These are phyloP conservation scores for Thermomyces lanuginosus DNA, from an alignment of 2,329 filamentous ascomycete species.

Conservation along the genomic window DNA sequence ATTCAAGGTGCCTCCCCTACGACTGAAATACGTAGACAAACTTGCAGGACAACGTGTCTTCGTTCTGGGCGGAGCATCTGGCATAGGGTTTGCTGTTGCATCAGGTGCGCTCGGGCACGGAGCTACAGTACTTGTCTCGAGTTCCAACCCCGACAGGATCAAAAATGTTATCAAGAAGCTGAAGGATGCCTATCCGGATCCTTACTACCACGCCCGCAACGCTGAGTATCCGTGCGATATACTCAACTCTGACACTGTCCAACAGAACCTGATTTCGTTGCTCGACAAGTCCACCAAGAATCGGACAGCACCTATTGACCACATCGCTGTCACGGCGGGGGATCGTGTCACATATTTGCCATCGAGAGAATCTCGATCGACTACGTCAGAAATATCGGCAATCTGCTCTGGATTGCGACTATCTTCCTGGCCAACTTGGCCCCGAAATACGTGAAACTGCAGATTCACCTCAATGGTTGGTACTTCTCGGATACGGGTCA, in stretches of 20 bases:
- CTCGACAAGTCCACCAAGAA: slow-evolving; percentile 22
- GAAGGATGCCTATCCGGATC: slow-evolving; percentile 26
- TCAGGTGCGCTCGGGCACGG: slow-evolving; percentile 36
- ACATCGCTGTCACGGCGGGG: slow-evolving; percentile 37
- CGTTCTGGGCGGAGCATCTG: slow-evolving; percentile 36
- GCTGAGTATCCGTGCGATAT: slow-evolving; percentile 31
- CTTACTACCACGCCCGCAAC: slow-evolving; percentile 19
- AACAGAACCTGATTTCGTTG: slow-evolving; percentile 27
- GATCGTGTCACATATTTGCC: slow-evolving; percentile 14
- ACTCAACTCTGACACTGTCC: slow-evolving; percentile 25
- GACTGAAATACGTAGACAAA: too few species aligned
- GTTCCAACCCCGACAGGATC: slow-evolving; percentile 27
- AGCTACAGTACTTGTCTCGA: slow-evolving; percentile 33
- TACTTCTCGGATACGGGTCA: slow-evolving; percentile 12
- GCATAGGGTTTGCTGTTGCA: slow-evolving; percentile 37
- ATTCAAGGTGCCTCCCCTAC: too few species aligned
- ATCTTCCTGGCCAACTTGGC: slow-evolving; percentile 27
- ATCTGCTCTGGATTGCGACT: slow-evolving; percentile 20
- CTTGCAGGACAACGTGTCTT: slow-evolving; percentile 31
- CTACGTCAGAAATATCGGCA: slow-evolving; percentile 9
- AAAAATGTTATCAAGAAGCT: slow-evolving; percentile 25
- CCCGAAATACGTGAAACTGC: slow-evolving; percentile 22
- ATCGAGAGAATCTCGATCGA: slow-evolving; percentile 15
- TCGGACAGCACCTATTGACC: slow-evolving; percentile 24
- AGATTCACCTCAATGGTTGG: slow-evolving; percentile 33